These are phyloP conservation scores for Symbiotaphrina buchneri DNA, from an alignment of 495 filamentous ascomycete genomes.

Conservation along the genomic window DNA sequence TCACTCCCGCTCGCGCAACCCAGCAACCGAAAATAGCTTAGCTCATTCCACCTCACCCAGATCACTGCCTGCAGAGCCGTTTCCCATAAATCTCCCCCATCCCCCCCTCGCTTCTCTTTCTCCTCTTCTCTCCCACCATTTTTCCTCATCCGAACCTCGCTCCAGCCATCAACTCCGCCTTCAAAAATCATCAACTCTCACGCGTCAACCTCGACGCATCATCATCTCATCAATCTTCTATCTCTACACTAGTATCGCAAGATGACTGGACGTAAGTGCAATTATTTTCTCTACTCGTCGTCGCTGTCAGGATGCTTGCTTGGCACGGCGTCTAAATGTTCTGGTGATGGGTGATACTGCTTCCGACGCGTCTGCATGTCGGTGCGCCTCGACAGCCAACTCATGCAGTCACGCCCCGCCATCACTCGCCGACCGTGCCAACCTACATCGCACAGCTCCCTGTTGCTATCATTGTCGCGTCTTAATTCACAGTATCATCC, in stretches of 20 bases:
- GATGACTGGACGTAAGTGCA: conserved; percentile 92
- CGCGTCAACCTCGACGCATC: conserved; percentile 1
- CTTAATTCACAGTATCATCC: neutral
- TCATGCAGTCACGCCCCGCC: conserved; percentile 5
- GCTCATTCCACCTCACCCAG: neutral
- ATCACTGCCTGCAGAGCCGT: neutral
- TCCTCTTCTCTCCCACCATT: conserved; percentile 4
- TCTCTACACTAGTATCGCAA: conserved; percentile 22
- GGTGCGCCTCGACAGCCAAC: too few relatives aligned
- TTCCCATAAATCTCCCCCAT: neutral
- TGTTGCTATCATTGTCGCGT: conserved; percentile 4
- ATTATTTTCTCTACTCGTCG: conserved; percentile 7
- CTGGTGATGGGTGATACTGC: too few relatives aligned
- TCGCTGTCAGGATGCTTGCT: conserved; percentile 5
- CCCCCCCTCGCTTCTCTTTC: too few relatives aligned
- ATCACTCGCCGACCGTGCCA: conserved; percentile 3
- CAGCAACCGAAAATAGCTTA: neutral
- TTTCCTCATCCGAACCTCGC: conserved; percentile 18
- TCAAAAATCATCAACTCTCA: neutral
- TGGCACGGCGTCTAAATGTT: too few relatives aligned
- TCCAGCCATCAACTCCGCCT: conserved; percentile 6
- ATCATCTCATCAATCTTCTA: conserved; percentile 17
- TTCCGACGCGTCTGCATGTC: too few relatives aligned
- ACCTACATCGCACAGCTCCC: conserved; percentile 8
- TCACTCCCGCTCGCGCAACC: neutral